Evolutionary conservation across 805 yeast species (phyloP).

Genomic region (Pichia rugopelliculosa): DNA sequence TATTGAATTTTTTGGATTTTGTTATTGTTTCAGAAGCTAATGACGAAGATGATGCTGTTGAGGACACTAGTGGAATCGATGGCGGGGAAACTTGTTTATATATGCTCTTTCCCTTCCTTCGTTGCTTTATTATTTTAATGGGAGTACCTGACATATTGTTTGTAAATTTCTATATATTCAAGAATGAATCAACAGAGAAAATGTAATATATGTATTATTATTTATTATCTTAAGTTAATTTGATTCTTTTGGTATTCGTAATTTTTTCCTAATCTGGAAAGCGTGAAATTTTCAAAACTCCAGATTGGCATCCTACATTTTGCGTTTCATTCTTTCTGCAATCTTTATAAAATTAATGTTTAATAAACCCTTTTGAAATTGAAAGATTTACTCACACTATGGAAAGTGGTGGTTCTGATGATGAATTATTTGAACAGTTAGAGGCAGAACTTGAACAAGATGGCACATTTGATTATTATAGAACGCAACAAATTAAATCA

Average conservation of each 20-base stretch:
- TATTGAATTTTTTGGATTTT: not conserved
- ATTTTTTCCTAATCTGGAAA: not conserved
- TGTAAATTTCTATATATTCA: too few species aligned
- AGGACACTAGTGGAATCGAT: not conserved
- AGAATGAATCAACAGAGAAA: too few species aligned
- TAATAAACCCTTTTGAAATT: too few species aligned
- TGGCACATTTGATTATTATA: constrained; percentile 5
- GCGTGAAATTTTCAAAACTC: not conserved
- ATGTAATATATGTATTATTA: too few species aligned
- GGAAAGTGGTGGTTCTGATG: constrained; percentile 16
- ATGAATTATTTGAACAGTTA: constrained; percentile 39
- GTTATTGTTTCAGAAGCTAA: not conserved
- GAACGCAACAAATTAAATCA: not conserved
- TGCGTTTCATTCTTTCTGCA: not conserved
- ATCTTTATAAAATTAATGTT: too few species aligned
- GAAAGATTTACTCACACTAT: not conserved
- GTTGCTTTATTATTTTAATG: not conserved
- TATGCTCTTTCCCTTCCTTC: not conserved
- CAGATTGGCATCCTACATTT: not conserved
- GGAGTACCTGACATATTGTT: not conserved
- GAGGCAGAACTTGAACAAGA: constrained; percentile 35
- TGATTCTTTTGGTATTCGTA: not conserved
- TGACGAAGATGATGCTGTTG: not conserved
- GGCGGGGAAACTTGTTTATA: not conserved
- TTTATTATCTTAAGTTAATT: too few species aligned